Base-by-base conservation (phyloP, 2,329 filamentous ascomycete species). In the Colletotrichum lindemuthianum region DNA sequence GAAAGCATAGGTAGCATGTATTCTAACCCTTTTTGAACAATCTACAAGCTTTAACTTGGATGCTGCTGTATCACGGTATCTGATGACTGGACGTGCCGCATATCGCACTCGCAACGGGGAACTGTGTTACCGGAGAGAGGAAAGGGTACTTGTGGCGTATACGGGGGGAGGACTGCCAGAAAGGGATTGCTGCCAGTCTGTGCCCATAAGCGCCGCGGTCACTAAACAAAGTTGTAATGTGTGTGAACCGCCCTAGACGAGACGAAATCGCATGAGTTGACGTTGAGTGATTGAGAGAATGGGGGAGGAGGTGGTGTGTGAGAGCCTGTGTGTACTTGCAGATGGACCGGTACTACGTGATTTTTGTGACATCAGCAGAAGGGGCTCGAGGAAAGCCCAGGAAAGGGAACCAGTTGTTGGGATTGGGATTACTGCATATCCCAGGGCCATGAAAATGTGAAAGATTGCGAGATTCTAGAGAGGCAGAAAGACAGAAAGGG, bases 41-140 rank as follows among this genome's bases (percentile, higher is more conserved):
- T 48, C 12, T 47, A 56, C 58, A 48, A 56, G 51, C 51, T 56
- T 60, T 51, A 34, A 51, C 40, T 56, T 48, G 57, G 11, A 6
- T 13, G 47, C 4, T 24, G 24, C 4, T 5, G 24, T 24, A 24
- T 24, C 24, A 24, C 24, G 24, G 5, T 24, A 24, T 24, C 24
- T 5, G 24, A 3, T 24, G 24, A 24, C 24, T 24, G 24, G 2
- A 24, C 24, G 24, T 24, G 24, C 24, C 24, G 5, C 24, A 24
- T 24, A 24, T 24, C 24, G 24, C 24, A 24, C 24, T 24, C 24
- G 24, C 24, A 24, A 24, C 24, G 24, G 24, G 24, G 24, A 24
- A 1, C 24, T 4, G 24, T 24, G 24, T 24, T 5, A 24, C 24
- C 24, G 24, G 24, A 24, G 24, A 24, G 24, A 24, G 24, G 24